Percentiles rank a stretch among this genome's conserved stretches.
These are phyloP conservation scores for Saccharata proteae DNA, from an alignment of 2,329 filamentous ascomycete genomes.

Conservation along the genomic window DNA sequence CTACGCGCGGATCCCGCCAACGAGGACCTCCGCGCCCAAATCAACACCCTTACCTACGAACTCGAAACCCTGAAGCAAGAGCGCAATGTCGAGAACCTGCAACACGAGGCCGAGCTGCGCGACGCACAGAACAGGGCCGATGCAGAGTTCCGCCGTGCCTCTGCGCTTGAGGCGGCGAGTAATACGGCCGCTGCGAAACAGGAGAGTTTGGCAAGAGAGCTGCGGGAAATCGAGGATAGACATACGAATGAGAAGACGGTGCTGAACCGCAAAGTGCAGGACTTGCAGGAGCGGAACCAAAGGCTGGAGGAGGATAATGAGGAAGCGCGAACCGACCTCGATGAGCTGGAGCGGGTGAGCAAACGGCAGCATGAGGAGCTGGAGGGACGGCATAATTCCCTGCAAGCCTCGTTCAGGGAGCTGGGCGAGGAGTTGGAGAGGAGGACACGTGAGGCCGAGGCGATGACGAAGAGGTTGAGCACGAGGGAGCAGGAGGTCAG, in stretches of 20 bases:
- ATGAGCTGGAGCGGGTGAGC: constrained; percentile 55
- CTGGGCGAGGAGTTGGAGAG: constrained; percentile 46
- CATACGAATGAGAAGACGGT: constrained; percentile 42
- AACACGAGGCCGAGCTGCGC: constrained; percentile 73
- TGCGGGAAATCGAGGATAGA: constrained; percentile 42
- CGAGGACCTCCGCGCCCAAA: constrained; percentile 78
- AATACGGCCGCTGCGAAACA: constrained; percentile 41
- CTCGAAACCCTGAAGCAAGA: constrained; percentile 81
- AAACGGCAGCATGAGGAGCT: constrained; percentile 47
- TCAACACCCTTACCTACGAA: constrained; percentile 80
- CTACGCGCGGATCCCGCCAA: constrained; percentile 32
- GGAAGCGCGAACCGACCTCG: constrained; percentile 64
- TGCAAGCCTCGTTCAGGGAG: constrained; percentile 48
- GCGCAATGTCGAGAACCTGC: constrained; percentile 63
- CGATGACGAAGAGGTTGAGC: constrained; percentile 53
- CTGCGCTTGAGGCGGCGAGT: constrained; percentile 41
- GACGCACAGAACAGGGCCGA: constrained; percentile 73
- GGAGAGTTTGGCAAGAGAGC: constrained; percentile 41
- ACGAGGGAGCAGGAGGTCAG: constrained; percentile 61
- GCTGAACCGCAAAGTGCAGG: constrained; percentile 43
- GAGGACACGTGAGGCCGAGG: constrained; percentile 45
- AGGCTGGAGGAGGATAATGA: constrained; percentile 69
- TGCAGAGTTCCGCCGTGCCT: constrained; percentile 58
- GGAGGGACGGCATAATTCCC: constrained; percentile 45
- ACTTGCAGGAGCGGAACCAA: constrained; percentile 56